Percentiles rank a stretch among this genome's conserved stretches.
These are phyloP conservation scores for Cladophialophora chaetospira DNA, from an alignment of 2,329 filamentous ascomycete genomes.

Conservation along the genomic window DNA sequence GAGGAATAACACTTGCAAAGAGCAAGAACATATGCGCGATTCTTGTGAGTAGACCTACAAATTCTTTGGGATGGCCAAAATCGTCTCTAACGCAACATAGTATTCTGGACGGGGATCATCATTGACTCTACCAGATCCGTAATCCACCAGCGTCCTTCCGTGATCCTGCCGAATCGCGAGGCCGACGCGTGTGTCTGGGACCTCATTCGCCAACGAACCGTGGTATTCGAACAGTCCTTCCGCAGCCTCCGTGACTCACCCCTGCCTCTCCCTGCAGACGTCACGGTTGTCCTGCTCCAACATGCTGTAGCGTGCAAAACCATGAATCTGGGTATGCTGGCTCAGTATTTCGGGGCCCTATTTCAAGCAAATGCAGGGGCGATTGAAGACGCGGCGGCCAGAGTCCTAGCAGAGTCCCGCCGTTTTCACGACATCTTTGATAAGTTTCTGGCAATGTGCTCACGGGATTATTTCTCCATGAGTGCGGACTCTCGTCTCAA, in stretches of 20 bases:
- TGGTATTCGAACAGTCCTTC: constrained; percentile 19
- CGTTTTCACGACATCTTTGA: constrained; percentile 17
- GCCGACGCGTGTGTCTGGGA: constrained; percentile 14
- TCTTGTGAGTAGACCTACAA: no score
- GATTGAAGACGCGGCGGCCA: neutral
- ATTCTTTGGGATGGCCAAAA: no score
- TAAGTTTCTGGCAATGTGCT: constrained; percentile 7
- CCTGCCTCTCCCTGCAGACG: constrained; percentile 6
- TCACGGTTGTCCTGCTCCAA: constrained; percentile 11
- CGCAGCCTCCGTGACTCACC: constrained; percentile 1
- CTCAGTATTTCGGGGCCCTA: constrained; percentile 2
- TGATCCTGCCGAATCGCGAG: neutral
- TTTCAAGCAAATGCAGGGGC: constrained; percentile 1
- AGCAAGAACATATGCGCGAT: neutral
- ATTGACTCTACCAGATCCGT: constrained; percentile 5
- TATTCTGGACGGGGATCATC: constrained; percentile 14
- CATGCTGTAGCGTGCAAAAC: constrained; percentile 19
- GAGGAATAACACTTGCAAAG: neutral
- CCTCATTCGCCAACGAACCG: constrained; percentile 20
- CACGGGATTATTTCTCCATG: constrained; percentile 12
- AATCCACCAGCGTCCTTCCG: neutral
- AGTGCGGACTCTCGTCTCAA: neutral
- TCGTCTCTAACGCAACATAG: constrained; percentile 2
- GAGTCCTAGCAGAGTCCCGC: constrained; percentile 7
- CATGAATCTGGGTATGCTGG: constrained; percentile 12